Conservation (phyloP, 805 yeast species). For the Saccharomyces paradoxus region DNA sequence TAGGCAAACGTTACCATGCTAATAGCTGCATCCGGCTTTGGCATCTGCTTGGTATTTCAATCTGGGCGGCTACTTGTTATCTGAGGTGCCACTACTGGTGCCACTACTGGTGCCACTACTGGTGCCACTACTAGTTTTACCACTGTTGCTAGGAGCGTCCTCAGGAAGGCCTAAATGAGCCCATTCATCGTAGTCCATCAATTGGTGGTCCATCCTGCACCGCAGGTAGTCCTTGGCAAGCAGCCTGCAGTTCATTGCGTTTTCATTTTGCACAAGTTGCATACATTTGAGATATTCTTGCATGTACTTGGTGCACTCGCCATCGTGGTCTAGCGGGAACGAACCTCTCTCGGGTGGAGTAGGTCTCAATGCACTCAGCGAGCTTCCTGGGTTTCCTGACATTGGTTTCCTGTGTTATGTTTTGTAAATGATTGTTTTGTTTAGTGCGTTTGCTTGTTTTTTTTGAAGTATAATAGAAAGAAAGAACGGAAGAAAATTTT, state of each 20-base stretch:
- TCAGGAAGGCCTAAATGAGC: slow-evolving; percentile 53
- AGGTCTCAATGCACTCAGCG: slow-evolving; percentile 51
- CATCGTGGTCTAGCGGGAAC: slow-evolving; percentile 85
- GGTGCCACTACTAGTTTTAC: not conserved
- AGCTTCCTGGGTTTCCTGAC: slow-evolving; percentile 41
- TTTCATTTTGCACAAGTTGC: slow-evolving; percentile 66
- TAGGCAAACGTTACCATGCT: too few relatives aligned
- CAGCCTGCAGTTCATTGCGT: slow-evolving; percentile 83
- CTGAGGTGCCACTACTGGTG: not conserved
- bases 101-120: not conserved
- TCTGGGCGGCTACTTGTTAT: not conserved
- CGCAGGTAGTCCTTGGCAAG: slow-evolving; percentile 74
- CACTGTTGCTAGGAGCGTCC: slow-evolving; percentile 19
- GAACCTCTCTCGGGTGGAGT: slow-evolving; percentile 96
- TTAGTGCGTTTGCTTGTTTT: not conserved
- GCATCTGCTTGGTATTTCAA: not conserved
- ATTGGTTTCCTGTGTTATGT: slow-evolving; percentile 5
- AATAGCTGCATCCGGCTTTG: too few relatives aligned
- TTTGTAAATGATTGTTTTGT: not conserved
- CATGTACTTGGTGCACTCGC: slow-evolving; percentile 76
- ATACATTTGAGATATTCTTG: slow-evolving; percentile 67
- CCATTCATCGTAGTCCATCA: slow-evolving; percentile 57
- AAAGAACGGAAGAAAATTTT: not conserved
- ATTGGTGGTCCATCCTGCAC: slow-evolving; percentile 79
- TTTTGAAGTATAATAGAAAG: not conserved